phyloP scores from a whole-genome alignment of 495 filamentous ascomycete genomes.

The Podospora pseudocomata region DNA sequence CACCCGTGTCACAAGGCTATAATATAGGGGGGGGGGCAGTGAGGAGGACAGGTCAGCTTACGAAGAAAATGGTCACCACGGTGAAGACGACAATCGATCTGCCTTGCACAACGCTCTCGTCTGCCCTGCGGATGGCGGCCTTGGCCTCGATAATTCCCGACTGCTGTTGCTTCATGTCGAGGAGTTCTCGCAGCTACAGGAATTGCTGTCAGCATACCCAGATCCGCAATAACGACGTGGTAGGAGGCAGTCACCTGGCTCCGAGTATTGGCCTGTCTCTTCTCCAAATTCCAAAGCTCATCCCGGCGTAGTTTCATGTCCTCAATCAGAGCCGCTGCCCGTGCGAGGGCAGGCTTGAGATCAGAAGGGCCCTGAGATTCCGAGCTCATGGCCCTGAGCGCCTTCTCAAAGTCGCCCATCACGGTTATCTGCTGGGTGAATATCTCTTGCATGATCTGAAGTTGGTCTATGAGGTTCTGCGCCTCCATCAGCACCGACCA shows the following conservation, averaged over 20 bases:
- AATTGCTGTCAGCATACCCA: no score
- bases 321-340: slow-evolving; percentile 18
- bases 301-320: slow-evolving; percentile 28
- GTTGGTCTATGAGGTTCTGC: slow-evolving; percentile 49
- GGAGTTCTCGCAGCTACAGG: slow-evolving; percentile 42
- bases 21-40: not conserved
- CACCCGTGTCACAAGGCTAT: not conserved
- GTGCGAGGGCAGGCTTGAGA: slow-evolving; percentile 14
- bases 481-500: slow-evolving; percentile 61
- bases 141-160: slow-evolving; percentile 60
- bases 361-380: slow-evolving; percentile 9
- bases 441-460: slow-evolving; percentile 62
- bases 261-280: slow-evolving; percentile 21
- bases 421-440: slow-evolving; percentile 62
- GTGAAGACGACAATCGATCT: slow-evolving; percentile 64
- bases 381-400: slow-evolving; percentile 26
- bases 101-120: slow-evolving; percentile 56
- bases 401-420: slow-evolving; percentile 57
- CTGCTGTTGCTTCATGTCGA: slow-evolving; percentile 64
- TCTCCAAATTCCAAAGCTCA: slow-evolving; percentile 22
- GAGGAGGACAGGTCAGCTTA: slow-evolving; percentile 20
- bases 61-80: slow-evolving; percentile 59
- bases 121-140: slow-evolving; percentile 54
- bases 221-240: no score
- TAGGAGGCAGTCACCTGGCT: slow-evolving; percentile 4